Evolutionary conservation across 495 filamentous ascomycete species (phyloP).

Genomic region (Neurospora terricola): DNA sequence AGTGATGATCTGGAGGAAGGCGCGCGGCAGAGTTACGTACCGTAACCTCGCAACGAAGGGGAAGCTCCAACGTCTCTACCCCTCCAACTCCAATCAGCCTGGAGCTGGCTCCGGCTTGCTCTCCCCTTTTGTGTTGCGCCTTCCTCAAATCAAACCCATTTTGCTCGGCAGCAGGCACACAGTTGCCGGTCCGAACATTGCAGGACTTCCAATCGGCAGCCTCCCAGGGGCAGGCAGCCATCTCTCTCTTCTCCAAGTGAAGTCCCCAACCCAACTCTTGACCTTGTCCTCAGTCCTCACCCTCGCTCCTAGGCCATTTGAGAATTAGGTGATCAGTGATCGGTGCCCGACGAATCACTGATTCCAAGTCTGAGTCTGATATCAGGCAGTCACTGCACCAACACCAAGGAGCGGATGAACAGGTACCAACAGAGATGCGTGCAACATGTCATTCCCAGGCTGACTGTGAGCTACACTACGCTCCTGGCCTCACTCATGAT

Average conservation of each 20-base stretch:
- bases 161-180: background rate
- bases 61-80: background rate
- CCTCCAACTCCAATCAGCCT: background rate
- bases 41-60: background rate
- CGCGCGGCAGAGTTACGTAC: background rate
- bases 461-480: background rate
- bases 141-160: background rate
- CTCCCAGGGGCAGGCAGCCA: constrained; percentile 3
- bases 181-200: background rate
- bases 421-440: background rate
- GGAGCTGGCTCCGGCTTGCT: background rate
- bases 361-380: background rate
- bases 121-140: background rate
- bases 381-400: background rate
- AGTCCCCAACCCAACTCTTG: background rate
- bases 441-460: background rate
- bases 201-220: constrained; percentile 16
- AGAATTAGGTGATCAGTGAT: background rate
- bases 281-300: background rate
- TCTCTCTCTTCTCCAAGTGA: background rate
- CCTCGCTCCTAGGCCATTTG: background rate
- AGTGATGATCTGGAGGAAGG: background rate
- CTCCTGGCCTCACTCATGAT: background rate
- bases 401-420: background rate
- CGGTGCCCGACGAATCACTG: background rate